Percentiles rank a stretch among this genome's conserved stretches.
Evolutionary conservation across 169 alveolate genomes (phyloP).

Genomic region (Neospora caninum): DNA sequence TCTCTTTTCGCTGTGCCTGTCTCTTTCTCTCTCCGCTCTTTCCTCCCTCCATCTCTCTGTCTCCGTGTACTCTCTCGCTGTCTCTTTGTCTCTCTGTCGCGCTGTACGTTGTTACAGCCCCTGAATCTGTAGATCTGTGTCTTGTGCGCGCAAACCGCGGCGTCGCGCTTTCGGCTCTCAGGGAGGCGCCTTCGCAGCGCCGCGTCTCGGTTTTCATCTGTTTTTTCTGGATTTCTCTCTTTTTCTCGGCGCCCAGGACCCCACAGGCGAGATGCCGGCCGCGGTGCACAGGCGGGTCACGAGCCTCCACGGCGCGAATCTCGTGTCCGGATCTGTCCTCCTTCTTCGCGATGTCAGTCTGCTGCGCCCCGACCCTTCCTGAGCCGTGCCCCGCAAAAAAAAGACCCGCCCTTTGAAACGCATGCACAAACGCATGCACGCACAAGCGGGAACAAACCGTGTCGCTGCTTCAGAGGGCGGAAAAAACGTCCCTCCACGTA

Average conservation of each 20-base stretch:
- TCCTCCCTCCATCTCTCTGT: not conserved
- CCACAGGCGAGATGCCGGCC: constrained; percentile 36
- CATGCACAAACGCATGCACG: not conserved
- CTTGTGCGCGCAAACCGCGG: too few relatives aligned
- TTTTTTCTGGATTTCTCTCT: not conserved
- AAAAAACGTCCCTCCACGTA: not conserved
- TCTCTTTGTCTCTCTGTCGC: not conserved
- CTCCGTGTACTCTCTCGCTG: not conserved
- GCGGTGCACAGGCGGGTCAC: not conserved
- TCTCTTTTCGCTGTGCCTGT: not conserved
- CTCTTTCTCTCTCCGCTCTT: not conserved
- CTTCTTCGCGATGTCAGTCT: not conserved
- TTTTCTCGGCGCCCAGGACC: not conserved
- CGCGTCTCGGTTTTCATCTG: too few relatives aligned
- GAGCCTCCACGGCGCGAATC: not conserved
- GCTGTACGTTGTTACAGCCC: too few relatives aligned
- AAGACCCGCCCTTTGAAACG: not conserved
- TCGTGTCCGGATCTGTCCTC: not conserved
- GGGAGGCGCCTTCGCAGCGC: too few relatives aligned
- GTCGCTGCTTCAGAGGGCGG: not conserved
- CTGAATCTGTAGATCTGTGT: too few relatives aligned
- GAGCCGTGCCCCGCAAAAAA: not conserved
- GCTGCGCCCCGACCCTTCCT: not conserved
- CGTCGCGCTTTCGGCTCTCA: too few relatives aligned
- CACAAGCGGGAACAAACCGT: not conserved